Evolutionary conservation across 768 basidiomycete species (phyloP).

Genomic region (Phylloporus arenicola): DNA sequence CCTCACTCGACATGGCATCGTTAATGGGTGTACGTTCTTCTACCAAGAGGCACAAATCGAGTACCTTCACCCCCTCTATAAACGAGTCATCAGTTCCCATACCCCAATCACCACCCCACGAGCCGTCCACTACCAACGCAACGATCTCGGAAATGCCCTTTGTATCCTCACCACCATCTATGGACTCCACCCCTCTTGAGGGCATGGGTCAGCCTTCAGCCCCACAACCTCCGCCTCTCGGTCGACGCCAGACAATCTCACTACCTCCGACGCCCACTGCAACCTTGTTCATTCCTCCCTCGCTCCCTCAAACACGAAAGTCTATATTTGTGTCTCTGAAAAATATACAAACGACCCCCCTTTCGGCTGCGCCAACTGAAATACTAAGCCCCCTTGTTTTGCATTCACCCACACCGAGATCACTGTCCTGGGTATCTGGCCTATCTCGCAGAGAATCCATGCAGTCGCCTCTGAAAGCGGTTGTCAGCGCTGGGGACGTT

Average conservation of each 20-base stretch:
- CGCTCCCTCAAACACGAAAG: conserved; percentile 11
- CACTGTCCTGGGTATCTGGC: conserved; percentile 10
- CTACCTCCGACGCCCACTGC: conserved; percentile 31
- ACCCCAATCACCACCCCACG: not conserved
- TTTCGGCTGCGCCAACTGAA: conserved; percentile 23
- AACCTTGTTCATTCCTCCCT: conserved; percentile 13
- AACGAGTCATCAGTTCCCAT: not conserved
- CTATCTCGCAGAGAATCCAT: conserved; percentile 22
- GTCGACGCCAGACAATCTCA: conserved; percentile 28
- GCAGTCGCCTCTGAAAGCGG: conserved; percentile 22
- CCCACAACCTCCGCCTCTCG: conserved; percentile 25
- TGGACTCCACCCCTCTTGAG: conserved; percentile 6
- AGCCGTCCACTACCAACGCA: not conserved
- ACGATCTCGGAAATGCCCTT: conserved; percentile 1
- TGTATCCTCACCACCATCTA: conserved; percentile 14
- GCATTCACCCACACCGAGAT: conserved; percentile 22
- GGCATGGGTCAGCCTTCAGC: conserved; percentile 9
- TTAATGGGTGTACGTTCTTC: not conserved
- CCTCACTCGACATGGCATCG: not conserved
- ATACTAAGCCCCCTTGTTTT: conserved; percentile 29
- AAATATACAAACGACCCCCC: conserved; percentile 22
- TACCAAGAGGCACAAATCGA: not conserved
- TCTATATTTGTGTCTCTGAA: conserved; percentile 18
- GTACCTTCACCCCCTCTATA: not conserved
- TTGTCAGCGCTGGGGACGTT: conserved; percentile 8